These are phyloP conservation scores for Penicillium sp. DNA, from an alignment of 2,329 filamentous ascomycete genomes.

Conservation along the genomic window DNA sequence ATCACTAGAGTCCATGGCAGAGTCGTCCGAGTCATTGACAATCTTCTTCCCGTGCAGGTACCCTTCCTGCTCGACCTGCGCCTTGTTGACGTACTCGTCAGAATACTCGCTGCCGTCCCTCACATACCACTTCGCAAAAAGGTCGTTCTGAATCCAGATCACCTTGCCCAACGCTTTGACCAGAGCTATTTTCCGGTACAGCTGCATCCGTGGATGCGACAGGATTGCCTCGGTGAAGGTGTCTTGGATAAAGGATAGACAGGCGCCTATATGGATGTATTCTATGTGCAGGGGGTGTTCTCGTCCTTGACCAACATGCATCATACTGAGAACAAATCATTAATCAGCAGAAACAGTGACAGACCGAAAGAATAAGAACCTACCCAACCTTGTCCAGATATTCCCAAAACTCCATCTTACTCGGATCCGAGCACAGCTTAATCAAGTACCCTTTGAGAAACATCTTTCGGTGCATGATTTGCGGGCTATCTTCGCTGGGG, in stretches of 20 bases:
- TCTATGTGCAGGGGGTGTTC: slow-evolving; percentile 71
- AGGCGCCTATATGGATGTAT: slow-evolving; percentile 72
- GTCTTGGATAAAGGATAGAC: slow-evolving; percentile 72
- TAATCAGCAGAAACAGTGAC: not conserved
- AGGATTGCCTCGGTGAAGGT: slow-evolving; percentile 73
- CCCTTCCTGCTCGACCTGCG: slow-evolving; percentile 58
- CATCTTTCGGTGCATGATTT: slow-evolving; percentile 73
- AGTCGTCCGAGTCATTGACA: slow-evolving; percentile 24
- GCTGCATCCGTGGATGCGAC: slow-evolving; percentile 62
- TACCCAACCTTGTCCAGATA: slow-evolving; percentile 79
- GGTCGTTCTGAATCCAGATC: slow-evolving; percentile 83
- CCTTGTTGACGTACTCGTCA: slow-evolving; percentile 41
- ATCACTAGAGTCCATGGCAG: not conserved
- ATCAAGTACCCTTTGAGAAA: slow-evolving; percentile 71
- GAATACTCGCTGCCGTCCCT: slow-evolving; percentile 60
- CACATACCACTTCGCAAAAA: slow-evolving; percentile 80
- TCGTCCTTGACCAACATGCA: slow-evolving; percentile 74
- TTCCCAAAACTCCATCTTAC: slow-evolving; percentile 74
- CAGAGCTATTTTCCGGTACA: slow-evolving; percentile 67
- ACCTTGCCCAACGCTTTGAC: slow-evolving; percentile 75
- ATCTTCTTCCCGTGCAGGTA: slow-evolving; percentile 62
- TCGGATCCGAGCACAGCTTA: slow-evolving; percentile 70
- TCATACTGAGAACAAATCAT: slow-evolving; percentile 51
- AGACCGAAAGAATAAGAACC: slow-evolving; percentile 25
- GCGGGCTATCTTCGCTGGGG: slow-evolving; percentile 65